phyloP scores from a whole-genome alignment of 2,329 filamentous ascomycete genomes.

The Pseudopithomyces maydicus region DNA sequence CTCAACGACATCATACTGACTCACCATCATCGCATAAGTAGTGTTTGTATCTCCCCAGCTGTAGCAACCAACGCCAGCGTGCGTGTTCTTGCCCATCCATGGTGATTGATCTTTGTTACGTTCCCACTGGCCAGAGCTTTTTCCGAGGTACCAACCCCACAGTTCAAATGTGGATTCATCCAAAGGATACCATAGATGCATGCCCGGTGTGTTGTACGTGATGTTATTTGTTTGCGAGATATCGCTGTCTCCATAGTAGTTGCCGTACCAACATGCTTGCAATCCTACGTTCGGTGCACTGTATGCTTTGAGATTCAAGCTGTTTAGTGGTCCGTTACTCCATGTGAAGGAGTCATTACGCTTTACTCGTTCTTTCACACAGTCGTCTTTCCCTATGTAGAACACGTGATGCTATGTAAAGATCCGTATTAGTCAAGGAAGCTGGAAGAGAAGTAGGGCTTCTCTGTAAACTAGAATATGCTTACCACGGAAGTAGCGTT shows the following conservation, averaged over 20 bases:
- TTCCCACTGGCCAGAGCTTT: too few species aligned
- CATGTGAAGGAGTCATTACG: slow-evolving; percentile 47
- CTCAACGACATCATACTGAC: slow-evolving; percentile 43
- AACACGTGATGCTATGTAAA: slow-evolving; percentile 44
- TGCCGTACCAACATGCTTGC: slow-evolving; percentile 78
- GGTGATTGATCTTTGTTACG: too few species aligned
- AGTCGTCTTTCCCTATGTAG: slow-evolving; percentile 48
- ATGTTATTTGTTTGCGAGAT: slow-evolving; percentile 41
- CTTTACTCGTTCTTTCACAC: slow-evolving; percentile 45
- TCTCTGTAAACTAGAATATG: too few species aligned
- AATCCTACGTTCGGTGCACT: slow-evolving; percentile 89
- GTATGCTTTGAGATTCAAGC: slow-evolving; percentile 83
- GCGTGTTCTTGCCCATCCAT: too few species aligned
- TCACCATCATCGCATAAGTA: slow-evolving; percentile 51
- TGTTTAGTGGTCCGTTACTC: slow-evolving; percentile 53
- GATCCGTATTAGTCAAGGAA: too few species aligned
- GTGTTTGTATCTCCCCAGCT: slow-evolving; percentile 47
- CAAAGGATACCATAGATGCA: slow-evolving; percentile 52
- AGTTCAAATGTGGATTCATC: slow-evolving; percentile 47
- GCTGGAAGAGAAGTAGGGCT: background rate
- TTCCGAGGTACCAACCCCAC: slow-evolving; percentile 42
- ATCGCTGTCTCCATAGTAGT: slow-evolving; percentile 54
- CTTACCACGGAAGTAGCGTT: too few species aligned
- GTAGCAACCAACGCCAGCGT: slow-evolving; percentile 34
- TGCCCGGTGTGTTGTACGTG: slow-evolving; percentile 37